Evolutionary conservation across 2,329 filamentous ascomycete genomes (phyloP).

Genomic region (Exophiala calicioides): DNA sequence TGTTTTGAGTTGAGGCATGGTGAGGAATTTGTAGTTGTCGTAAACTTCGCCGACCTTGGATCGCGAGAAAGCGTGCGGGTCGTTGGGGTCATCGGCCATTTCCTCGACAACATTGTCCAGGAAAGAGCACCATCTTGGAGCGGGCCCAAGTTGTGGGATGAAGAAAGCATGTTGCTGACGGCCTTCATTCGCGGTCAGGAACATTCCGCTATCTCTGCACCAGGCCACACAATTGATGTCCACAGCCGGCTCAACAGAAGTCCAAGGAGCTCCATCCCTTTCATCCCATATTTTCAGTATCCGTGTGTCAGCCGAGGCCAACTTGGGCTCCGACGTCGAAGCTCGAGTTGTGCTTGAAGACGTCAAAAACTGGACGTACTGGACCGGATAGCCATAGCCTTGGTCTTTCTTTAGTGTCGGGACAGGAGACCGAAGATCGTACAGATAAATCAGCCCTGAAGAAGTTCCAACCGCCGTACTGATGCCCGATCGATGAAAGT

Average conservation of each 20-base stretch:
- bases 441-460: constrained; percentile 82
- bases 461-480: constrained; percentile 86
- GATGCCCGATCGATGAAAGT: constrained; percentile 81
- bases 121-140: constrained; percentile 94
- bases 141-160: constrained; percentile 87
- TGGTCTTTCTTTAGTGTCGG: constrained; percentile 91
- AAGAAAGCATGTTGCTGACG: constrained; percentile 94
- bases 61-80: constrained; percentile 56
- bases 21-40: constrained; percentile 99
- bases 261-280: constrained; percentile 81
- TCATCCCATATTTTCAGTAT: constrained; percentile 98
- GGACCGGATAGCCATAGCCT: constrained; percentile 89
- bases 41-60: constrained; percentile 73
- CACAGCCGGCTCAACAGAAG: constrained; percentile 89
- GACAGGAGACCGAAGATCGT: constrained; percentile 84
- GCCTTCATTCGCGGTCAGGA: constrained; percentile 95
- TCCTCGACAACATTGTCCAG: constrained; percentile 97
- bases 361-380: constrained; percentile 71
- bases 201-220: constrained; percentile 90
- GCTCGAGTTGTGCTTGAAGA: constrained; percentile 70
- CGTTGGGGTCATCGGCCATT: constrained; percentile 80
- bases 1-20: constrained; percentile 77
- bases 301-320: constrained; percentile 87
- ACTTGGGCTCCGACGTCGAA: constrained; percentile 68
- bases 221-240: constrained; percentile 94